These are phyloP conservation scores for Nicotiana tabacum DNA, from an alignment of 257 asterid genomes.

Conservation along the genomic window DNA sequence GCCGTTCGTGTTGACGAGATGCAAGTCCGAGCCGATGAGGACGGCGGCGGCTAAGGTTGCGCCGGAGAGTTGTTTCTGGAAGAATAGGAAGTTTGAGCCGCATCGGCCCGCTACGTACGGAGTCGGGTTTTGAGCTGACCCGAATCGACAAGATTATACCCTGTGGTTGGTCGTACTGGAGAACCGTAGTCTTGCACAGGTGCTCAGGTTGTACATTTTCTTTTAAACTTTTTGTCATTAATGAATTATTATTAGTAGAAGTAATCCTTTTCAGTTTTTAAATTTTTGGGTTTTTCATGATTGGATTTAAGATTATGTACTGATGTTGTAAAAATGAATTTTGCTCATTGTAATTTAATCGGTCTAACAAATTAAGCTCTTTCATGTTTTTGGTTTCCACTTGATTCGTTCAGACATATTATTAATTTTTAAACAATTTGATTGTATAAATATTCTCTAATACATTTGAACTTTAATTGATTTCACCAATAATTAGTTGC, in stretches of 20 bases:
- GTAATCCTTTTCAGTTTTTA: neutral
- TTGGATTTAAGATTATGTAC: neutral
- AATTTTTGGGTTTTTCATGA: neutral
- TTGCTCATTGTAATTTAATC: neutral
- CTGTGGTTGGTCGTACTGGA: slow-evolving; percentile 22
- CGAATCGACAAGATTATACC: neutral
- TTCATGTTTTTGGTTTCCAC: neutral
- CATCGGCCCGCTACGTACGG: slow-evolving; percentile 51
- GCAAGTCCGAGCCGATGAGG: slow-evolving; percentile 98
- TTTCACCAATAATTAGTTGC: neutral
- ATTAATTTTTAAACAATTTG: neutral
- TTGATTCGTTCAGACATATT: neutral
- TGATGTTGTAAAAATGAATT: neutral
- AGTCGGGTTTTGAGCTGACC: slow-evolving; percentile 50
- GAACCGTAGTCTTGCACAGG: slow-evolving; percentile 25
- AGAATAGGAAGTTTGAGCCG: slow-evolving; percentile 73
- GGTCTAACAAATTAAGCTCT: neutral
- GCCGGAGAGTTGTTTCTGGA: slow-evolving; percentile 81
- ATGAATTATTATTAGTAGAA: neutral
- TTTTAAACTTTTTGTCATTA: neutral
- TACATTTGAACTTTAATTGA: neutral
- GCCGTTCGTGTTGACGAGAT: slow-evolving; percentile 81
- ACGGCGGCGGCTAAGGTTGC: slow-evolving; percentile 66
- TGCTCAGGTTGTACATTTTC: neutral
- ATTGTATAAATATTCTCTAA: neutral